Base-by-base conservation (phyloP, 2,329 filamentous ascomycete species). In the Trichoderma hamatum region DNA sequence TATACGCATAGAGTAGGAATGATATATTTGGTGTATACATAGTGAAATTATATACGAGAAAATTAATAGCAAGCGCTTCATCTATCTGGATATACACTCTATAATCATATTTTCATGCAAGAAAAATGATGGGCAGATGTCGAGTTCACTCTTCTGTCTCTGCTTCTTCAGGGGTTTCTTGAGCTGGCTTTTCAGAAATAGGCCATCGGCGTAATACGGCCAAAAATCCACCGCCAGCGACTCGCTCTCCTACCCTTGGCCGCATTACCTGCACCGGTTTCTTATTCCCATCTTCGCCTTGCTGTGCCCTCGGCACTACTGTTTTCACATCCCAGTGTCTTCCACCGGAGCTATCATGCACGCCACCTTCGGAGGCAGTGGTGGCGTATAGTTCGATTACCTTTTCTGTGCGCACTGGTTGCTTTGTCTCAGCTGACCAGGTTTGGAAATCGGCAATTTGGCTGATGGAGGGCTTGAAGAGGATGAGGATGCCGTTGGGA, bases 391-490 rank as follows among this genome's bases (percentile, higher is more conserved):
- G 79, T 76, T 92, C 89, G 19, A 91, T 74, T 0, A 89, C 86
- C 55, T 82, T 84, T 49, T 91, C 88, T 10, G 89, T 78, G 30
- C 84, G 77, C 26, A 86, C 66, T 19, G 87, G 87, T 65, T 92
- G 80, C 2, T 78, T 79, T 14, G 86, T 80, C 32, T 84, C 79
- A 69, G 84, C 84, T 36, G 89, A 66, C 80, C 80, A 81, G 24
- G 74, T 69, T 49, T 78, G 75, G 69, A 90, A 91, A 5, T 89
- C 85, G 51, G 85, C 88, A 67, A 95, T 90, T 77, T 95, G 92
- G 11, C 92, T 94, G 69, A 96, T 88, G 73, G 89, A 92, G 0
- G 92, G 92, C 72, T 88, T 89, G 80, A 94, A 96, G 1, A 93
- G 84, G 16, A 91, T 82, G 36, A 95, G 81, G 10, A 86, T 81